These are phyloP conservation scores for Aspergillus ibericus DNA, from an alignment of 2,329 filamentous ascomycete species.

Conservation along the genomic window DNA sequence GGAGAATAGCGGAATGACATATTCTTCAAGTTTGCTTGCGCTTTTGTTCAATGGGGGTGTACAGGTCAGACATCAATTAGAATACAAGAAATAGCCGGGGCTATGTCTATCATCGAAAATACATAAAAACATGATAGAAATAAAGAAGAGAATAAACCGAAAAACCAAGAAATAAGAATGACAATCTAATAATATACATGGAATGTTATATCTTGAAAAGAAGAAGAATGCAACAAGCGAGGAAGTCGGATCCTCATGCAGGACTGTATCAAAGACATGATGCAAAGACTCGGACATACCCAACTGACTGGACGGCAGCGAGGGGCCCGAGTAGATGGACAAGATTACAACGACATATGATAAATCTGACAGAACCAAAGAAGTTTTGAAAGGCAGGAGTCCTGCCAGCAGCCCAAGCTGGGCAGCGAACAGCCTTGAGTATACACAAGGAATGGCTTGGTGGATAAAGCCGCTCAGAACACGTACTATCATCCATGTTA, in stretches of 20 bases:
- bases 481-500: conserved; percentile 28
- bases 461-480: conserved; percentile 26
- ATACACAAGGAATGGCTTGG: not conserved
- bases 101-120: not conserved
- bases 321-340: not conserved
- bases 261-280: not conserved
- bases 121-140: too few species aligned
- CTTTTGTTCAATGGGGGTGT: not conserved
- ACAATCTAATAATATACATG: conserved; percentile 28
- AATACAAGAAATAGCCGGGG: not conserved
- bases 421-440: not conserved
- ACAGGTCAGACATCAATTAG: not conserved
- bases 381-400: not conserved
- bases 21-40: too few species aligned
- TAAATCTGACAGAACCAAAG: not conserved
- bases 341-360: not conserved
- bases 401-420: not conserved
- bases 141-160: not conserved
- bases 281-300: not conserved
- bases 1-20: too few species aligned
- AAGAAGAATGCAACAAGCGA: not conserved
- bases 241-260: not conserved
- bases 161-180: conserved; percentile 1
- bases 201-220: conserved; percentile 18
- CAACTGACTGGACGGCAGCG: not conserved